These are phyloP conservation scores for Phytopythium cucurbitacearum DNA, from an alignment of 352 stramenopile species.

Conservation along the genomic window DNA sequence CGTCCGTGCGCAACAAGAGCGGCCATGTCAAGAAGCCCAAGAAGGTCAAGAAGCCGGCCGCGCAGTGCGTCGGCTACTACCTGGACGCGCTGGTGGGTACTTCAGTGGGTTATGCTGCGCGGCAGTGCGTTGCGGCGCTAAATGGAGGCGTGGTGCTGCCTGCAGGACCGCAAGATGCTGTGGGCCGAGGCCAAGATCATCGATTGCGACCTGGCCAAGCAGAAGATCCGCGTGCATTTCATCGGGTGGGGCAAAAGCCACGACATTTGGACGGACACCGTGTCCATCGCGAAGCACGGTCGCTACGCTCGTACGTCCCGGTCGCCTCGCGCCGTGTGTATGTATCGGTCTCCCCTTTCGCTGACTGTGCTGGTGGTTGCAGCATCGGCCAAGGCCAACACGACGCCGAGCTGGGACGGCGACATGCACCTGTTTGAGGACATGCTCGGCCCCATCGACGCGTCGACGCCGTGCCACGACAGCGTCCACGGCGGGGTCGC, in stretches of 20 bases:
- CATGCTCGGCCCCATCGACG: constrained; percentile 27
- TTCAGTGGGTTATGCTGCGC: not conserved
- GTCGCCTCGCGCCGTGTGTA: not conserved
- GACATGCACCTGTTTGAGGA: constrained; percentile 52
- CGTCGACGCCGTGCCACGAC: constrained; percentile 7
- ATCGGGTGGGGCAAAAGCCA: constrained; percentile 57
- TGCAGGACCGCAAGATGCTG: constrained; percentile 61
- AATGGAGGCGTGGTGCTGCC: not conserved
- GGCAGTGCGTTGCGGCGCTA: not conserved
- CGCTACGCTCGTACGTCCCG: constrained; percentile 40
- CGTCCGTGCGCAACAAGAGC: constrained; percentile 10
- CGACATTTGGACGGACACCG: constrained; percentile 72
- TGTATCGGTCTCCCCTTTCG: not conserved
- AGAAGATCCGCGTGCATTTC: constrained; percentile 74
- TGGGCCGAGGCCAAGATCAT: constrained; percentile 74
- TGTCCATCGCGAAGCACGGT: constrained; percentile 58
- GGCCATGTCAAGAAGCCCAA: constrained; percentile 20
- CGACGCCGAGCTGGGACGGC: constrained; percentile 45
- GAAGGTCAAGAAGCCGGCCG: constrained; percentile 12
- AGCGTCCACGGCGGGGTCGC: not conserved
- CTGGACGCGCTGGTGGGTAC: constrained; percentile 50
- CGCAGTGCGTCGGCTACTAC: constrained; percentile 52
- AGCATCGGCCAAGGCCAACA: constrained; percentile 18
- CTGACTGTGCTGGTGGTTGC: constrained; percentile 9
- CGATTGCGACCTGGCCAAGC: constrained; percentile 43